Conservation (phyloP, 2,329 filamentous ascomycete species). For the Colletotrichum godetiae region DNA sequence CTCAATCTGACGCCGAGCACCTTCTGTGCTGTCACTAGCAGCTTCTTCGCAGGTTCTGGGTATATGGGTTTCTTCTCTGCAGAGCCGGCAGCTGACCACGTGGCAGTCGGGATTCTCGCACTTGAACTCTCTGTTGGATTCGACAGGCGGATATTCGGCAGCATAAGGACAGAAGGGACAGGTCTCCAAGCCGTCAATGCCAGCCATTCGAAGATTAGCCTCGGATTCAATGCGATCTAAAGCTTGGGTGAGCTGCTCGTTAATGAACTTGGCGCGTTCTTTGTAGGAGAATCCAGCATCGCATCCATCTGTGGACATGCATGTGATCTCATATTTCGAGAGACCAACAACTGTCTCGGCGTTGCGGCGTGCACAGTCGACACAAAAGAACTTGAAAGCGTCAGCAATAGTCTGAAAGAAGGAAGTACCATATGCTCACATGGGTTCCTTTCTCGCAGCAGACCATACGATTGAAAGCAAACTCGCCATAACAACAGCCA, state of each 20-base stretch:
- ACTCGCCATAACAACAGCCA: slow-evolving; percentile 77
- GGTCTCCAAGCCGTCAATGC: slow-evolving; percentile 76
- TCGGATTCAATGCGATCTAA: slow-evolving; percentile 80
- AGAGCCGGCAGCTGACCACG: slow-evolving; percentile 74
- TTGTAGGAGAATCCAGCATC: slow-evolving; percentile 66
- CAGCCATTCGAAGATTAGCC: slow-evolving; percentile 74
- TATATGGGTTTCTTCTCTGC: slow-evolving; percentile 75
- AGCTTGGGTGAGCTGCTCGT: slow-evolving; percentile 67
- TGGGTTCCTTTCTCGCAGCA: slow-evolving; percentile 72
- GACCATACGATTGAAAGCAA: slow-evolving; percentile 74
- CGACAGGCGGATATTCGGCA: slow-evolving; percentile 75
- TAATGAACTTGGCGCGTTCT: slow-evolving; percentile 68
- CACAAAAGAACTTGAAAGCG: slow-evolving; percentile 70
- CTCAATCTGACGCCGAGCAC: slow-evolving; percentile 76
- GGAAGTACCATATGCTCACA: slow-evolving; percentile 40
- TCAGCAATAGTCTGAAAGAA: not conserved
- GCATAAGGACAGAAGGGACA: slow-evolving; percentile 89
- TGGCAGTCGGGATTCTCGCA: slow-evolving; percentile 76
- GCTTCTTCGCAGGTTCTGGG: slow-evolving; percentile 78
- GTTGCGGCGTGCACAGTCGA: slow-evolving; percentile 70
- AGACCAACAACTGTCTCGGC: slow-evolving; percentile 77
- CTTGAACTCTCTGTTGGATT: slow-evolving; percentile 77
- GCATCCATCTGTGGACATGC: slow-evolving; percentile 78
- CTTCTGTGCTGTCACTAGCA: slow-evolving; percentile 67
- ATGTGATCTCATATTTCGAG: slow-evolving; percentile 74